Evolutionary conservation across 495 filamentous ascomycete genomes (phyloP).

Genomic region (Talaromyces nanjingensis): DNA sequence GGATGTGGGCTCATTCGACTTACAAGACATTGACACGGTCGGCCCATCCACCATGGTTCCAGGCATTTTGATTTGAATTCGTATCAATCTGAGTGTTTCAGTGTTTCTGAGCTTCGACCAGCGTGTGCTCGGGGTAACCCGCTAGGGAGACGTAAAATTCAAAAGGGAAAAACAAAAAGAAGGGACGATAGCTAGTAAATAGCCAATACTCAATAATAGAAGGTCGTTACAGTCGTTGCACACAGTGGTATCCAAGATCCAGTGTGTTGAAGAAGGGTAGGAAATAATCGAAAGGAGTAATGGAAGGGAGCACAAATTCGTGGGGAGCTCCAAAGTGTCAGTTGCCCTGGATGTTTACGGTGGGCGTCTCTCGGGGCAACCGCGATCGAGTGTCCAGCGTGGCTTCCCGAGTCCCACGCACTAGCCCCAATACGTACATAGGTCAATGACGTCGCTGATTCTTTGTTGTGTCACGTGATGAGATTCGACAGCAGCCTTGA

Average conservation of each 20-base stretch:
- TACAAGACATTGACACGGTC: constrained; percentile 59
- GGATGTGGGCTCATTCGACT: constrained; percentile 10
- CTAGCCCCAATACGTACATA: neutral
- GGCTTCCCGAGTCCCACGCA: constrained; percentile 2
- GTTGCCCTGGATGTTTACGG: constrained; percentile 28
- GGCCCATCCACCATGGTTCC: constrained; percentile 56
- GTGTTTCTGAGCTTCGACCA: constrained; percentile 29
- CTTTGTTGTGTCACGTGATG: neutral
- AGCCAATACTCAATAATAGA: constrained; percentile 10
- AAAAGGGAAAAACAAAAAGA: constrained; percentile 9
- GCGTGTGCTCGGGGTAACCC: constrained; percentile 32
- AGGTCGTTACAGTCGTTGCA: neutral
- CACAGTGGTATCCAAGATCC: constrained; percentile 13
- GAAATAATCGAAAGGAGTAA: neutral
- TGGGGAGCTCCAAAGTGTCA: constrained; percentile 19
- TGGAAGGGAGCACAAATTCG: constrained; percentile 18
- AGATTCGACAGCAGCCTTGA: neutral
- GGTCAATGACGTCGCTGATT: neutral
- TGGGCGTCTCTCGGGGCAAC: constrained; percentile 43
- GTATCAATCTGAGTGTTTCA: constrained; percentile 1
- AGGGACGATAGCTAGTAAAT: constrained; percentile 9
- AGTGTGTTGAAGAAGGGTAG: constrained; percentile 13
- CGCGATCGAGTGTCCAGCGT: neutral
- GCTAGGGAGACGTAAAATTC: constrained; percentile 14
- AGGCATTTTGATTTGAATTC: constrained; percentile 44